phyloP scores from a whole-genome alignment of 2,329 filamentous ascomycete genomes.

The Aotearoamyces nothofagi region DNA sequence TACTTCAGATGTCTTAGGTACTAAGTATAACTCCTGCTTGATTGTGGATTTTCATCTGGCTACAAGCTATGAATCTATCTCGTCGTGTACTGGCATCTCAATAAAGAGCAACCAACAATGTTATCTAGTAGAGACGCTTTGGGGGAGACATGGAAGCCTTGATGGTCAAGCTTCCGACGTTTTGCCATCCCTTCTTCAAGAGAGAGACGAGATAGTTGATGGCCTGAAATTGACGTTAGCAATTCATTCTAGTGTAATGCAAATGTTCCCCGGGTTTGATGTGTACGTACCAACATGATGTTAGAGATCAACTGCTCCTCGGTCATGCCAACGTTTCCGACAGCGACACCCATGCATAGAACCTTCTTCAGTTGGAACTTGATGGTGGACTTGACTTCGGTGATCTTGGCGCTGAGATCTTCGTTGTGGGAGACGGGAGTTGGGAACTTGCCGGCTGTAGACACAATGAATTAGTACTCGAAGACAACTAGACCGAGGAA shows the following conservation, averaged over 20 bases:
- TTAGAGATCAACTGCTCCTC: slow-evolving; percentile 93
- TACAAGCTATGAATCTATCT: slow-evolving; percentile 14
- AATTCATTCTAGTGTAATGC: no score
- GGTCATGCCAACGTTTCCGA: slow-evolving; percentile 96
- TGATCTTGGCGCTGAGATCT: slow-evolving; percentile 89
- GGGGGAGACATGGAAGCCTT: slow-evolving; percentile 99
- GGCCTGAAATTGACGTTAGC: no score
- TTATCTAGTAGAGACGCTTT: slow-evolving; percentile 81
- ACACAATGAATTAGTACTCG: slow-evolving; percentile 18
- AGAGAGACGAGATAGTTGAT: slow-evolving; percentile 99
- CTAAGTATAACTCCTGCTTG: not conserved
- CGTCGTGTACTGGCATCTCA: slow-evolving; percentile 5
- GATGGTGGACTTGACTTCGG: slow-evolving; percentile 99
- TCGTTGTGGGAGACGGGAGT: slow-evolving; percentile 95
- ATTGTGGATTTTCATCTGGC: slow-evolving; percentile 10
- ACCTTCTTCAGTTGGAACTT: slow-evolving; percentile 99
- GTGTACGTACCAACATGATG: no score
- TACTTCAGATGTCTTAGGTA: slow-evolving; percentile 2
- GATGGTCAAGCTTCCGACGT: slow-evolving; percentile 98
- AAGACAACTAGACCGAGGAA: no score
- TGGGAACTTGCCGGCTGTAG: slow-evolving; percentile 93
- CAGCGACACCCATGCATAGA: slow-evolving; percentile 97
- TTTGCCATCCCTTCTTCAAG: slow-evolving; percentile 99
- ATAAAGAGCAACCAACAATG: slow-evolving; percentile 8
- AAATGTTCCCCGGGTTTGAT: no score